Evolutionary conservation across 2,329 filamentous ascomycete genomes (phyloP), one percentile per base, ranked within the genome.

Genomic region (Drechslerella coelobrocha): DNA sequence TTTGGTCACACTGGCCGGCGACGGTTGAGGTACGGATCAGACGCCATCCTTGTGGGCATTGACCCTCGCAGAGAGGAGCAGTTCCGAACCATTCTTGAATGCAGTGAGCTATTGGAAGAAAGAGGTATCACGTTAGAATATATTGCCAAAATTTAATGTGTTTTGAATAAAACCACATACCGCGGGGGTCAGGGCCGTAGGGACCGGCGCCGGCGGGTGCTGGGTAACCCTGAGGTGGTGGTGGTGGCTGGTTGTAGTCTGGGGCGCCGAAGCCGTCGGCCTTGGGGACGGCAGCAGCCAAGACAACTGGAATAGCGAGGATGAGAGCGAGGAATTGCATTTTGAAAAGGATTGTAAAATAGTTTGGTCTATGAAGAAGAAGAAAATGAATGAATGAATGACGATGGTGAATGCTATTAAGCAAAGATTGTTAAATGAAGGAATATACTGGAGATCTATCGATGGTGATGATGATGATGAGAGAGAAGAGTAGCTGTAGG

Each of bases 41-140:
- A 27, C 31, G 21, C 68, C 68, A 72, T n/a, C 61, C 68, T 9
- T 52, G n/a, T 17, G 60, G 68, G 48, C 68, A 72, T 52, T 41
- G 14, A 17, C 68, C 68, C 29, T 31, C 27, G 54, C 68, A 72
- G 17, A 60, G 5, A n/a, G 68, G 68, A n/a, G 68, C 68, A 17
- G 68, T 72, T 17, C 68, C 68, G 47, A 72, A 72, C 68, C 68
- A 72, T 47, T 65, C 55, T 43, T 72, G 68, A 10, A 65, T 65
- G 54, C 61, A 72, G 45, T 61, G 65, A 21, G 53, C 65, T 69
- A 45, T 61, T 27, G 4, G 6, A 26, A n/a, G 3, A 19, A 9
- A 39, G 1, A 17, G 34, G n/a, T n/a, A n/a, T 12, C 17, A 19
- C 10, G 55, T 69, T 69, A 69, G 65, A 14, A 52, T 50, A 45